Percentiles rank a stretch among this genome's conserved stretches.
Conservation (phyloP, 1,284 basidiomycete genomes). For the Uromyces viciae-fabae region DNA sequence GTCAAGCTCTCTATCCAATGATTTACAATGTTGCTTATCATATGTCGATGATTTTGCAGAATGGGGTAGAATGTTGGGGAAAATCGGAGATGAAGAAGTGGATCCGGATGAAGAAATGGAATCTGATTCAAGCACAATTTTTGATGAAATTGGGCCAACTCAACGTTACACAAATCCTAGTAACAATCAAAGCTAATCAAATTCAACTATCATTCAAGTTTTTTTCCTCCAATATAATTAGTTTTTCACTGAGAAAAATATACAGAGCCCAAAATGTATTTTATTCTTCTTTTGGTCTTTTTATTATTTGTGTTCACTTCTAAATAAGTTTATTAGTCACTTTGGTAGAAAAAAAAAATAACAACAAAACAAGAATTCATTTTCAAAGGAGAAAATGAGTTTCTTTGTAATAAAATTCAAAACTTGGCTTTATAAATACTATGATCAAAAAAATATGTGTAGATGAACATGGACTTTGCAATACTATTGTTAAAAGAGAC, state of each 20-base stretch:
- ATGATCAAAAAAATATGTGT: too few relatives aligned
- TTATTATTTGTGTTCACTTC: too few relatives aligned
- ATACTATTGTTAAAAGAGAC: too few relatives aligned
- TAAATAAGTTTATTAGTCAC: too few relatives aligned
- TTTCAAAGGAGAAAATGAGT: too few relatives aligned
- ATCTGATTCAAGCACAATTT: constrained; percentile 11
- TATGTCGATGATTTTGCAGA: constrained; percentile 15
- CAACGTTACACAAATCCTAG: constrained; percentile 3
- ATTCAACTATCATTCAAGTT: neutral
- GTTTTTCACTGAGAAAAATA: neutral
- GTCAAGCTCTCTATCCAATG: neutral
- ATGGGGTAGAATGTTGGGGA: constrained; percentile 40
- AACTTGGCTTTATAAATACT: too few relatives aligned
- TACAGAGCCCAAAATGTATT: too few relatives aligned
- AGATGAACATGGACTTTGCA: too few relatives aligned
- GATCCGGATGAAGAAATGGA: constrained; percentile 28
- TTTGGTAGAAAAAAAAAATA: too few relatives aligned
- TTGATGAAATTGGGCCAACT: constrained; percentile 16
- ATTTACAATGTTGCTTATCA: neutral
- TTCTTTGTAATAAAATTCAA: too few relatives aligned
- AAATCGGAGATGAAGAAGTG: constrained; percentile 40
- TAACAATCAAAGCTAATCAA: neutral
- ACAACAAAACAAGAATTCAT: too few relatives aligned
- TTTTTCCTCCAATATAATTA: neutral
- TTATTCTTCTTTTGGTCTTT: too few relatives aligned